A percentile compares a stretch with the other conserved stretches of the same genome.
phyloP scores from a whole-genome alignment of 352 stramenopile species.

The Peronospora belbahrii region DNA sequence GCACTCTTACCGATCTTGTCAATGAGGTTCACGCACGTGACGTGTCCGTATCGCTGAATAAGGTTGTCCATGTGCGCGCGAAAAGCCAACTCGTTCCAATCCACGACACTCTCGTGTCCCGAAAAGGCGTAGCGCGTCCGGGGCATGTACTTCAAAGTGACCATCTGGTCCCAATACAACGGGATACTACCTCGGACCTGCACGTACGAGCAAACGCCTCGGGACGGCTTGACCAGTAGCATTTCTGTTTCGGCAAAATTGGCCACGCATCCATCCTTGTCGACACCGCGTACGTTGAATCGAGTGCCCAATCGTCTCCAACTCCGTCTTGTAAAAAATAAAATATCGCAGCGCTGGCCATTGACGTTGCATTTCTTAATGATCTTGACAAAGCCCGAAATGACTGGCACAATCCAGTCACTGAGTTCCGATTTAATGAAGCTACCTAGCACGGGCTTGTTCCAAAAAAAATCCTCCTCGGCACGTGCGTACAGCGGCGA shows the following conservation, averaged over 20 bases:
- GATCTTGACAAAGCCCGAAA: slow-evolving; percentile 58
- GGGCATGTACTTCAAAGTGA: slow-evolving; percentile 90
- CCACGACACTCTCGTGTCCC: slow-evolving; percentile 36
- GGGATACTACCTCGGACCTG: slow-evolving; percentile 93
- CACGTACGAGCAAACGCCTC: slow-evolving; percentile 50
- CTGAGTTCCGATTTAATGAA: slow-evolving; percentile 62
- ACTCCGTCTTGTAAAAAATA: slow-evolving; percentile 71
- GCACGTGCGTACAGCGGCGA: slow-evolving; percentile 40
- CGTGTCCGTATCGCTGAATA: slow-evolving; percentile 64
- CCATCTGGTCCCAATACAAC: slow-evolving; percentile 86
- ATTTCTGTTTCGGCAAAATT: slow-evolving; percentile 96
- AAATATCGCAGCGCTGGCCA: slow-evolving; percentile 50
- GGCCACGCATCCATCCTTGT: slow-evolving; percentile 85
- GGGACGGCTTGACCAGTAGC: slow-evolving; percentile 44
- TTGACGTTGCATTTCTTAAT: slow-evolving; percentile 46
- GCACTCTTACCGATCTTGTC: slow-evolving; percentile 82
- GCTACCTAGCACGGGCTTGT: slow-evolving; percentile 53
- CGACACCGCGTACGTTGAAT: slow-evolving; percentile 89
- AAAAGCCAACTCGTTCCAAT: slow-evolving; percentile 57
- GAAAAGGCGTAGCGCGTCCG: slow-evolving; percentile 59
- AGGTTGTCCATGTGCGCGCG: slow-evolving; percentile 51
- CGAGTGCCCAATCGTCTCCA: slow-evolving; percentile 79
- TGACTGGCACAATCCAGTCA: slow-evolving; percentile 72
- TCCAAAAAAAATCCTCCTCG: slow-evolving; percentile 91
- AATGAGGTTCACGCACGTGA: slow-evolving; percentile 91